Percentiles rank a stretch among this genome's conserved stretches.
Evolutionary conservation across 202 grass and related monocot genomes (phyloP).

Genomic region (Saccharum hybrid): DNA sequence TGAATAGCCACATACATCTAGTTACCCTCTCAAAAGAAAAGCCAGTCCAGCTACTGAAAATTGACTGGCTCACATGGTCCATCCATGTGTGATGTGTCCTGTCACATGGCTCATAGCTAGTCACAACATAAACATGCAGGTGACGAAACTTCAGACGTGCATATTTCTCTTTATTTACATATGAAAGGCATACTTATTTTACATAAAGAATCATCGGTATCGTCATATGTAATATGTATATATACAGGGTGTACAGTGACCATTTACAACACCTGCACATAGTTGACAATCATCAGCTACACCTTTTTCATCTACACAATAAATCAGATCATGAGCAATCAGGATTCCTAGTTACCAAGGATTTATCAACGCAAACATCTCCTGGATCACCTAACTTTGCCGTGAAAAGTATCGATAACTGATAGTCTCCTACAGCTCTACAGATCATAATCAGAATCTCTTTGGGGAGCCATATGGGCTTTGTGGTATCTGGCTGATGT

Average conservation of each 20-base stretch:
- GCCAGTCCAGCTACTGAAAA: not conserved
- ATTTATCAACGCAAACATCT: not conserved
- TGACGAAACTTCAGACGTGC: not conserved
- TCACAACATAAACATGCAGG: conserved; percentile 10
- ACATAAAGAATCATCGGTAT: not conserved
- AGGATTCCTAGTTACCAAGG: not conserved
- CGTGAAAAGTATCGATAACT: not conserved
- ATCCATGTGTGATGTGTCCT: not conserved
- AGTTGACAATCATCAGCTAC: not conserved
- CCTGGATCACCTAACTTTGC: too few species aligned
- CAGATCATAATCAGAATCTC: conserved; percentile 46
- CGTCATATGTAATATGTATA: not conserved
- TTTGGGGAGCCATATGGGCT: conserved; percentile 75
- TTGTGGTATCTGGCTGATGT: conserved; percentile 47
- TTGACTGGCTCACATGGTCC: not conserved
- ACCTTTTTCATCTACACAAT: conserved; percentile 8
- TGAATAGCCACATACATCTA: not conserved
- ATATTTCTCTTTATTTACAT: not conserved
- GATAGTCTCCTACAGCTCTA: conserved; percentile 6
- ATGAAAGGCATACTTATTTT: not conserved
- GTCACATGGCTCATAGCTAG: not conserved
- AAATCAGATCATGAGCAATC: conserved; percentile 9
- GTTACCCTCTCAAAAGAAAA: not conserved
- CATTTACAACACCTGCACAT: not conserved
- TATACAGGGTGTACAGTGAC: not conserved